Base-by-base conservation (phyloP, 345 rosid species). In the Clausena lansium region DNA sequence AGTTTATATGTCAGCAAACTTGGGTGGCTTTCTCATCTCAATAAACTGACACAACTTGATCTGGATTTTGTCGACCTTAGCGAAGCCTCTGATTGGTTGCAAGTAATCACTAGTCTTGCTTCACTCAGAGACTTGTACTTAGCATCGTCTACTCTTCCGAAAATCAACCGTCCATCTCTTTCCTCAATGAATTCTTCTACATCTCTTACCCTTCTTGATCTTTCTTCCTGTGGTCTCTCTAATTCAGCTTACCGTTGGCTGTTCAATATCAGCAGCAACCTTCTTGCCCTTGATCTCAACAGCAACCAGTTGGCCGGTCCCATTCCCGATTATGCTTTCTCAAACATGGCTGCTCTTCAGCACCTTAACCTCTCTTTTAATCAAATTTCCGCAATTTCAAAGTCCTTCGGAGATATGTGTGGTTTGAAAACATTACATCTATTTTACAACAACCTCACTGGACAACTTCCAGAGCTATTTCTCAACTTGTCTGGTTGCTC, bases 21-120 rank as follows among this genome's bases (percentile, higher is more conserved):
- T 20, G 76, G 41, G 17, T 81, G 85, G 87, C 79, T 84, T 77
- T 77, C 87, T 25, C 45, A 55, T 45, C 85, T 81, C 57, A 10
- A 71, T 39, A 38, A 57, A 33, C 22, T 82, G 2, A 47, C 50
- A 24, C 15, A 55, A 17, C 79, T 82, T 62, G 38, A 50, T 67
- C 71, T 67, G 19, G 20, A 67, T 38, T 10, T 0, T n/a, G 32
- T 67, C 19, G 22, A 67, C 32, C 71, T 67, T 39, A 39, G 22
- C 14, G 71, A 67, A 67, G 71, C 71, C 32, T n/a, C 33, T 24
- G 70, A 75, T 13, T 75, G 70, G 77, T 38, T 57, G 8, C 70
- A 9, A 75, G 63, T 47, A 9, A 20, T 63, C 10, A 32, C 9
- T 35, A 45, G 65, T 10, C 75, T 77, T 68, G 70, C 75, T 32